Percentiles rank a stretch among this genome's conserved stretches.
Evolutionary conservation across 805 yeast species (phyloP).

Genomic region (Blastobotrys parvus): DNA sequence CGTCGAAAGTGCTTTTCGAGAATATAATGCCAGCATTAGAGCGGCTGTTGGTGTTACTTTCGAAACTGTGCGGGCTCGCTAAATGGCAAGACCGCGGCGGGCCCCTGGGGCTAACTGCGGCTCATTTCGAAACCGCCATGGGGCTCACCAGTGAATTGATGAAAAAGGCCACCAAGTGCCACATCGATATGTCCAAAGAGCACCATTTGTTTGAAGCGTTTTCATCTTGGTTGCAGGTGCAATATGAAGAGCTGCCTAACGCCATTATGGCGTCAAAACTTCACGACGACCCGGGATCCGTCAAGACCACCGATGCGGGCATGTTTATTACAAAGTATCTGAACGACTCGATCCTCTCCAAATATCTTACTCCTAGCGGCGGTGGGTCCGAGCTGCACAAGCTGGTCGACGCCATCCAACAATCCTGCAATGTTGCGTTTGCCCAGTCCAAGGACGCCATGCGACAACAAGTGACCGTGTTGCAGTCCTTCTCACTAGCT

Average conservation of each 20-base stretch:
- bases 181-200: slow-evolving; percentile 14
- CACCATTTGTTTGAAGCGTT: slow-evolving; percentile 13
- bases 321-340: slow-evolving; percentile 11
- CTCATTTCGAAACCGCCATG: slow-evolving; percentile 4
- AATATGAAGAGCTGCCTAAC: slow-evolving; percentile 13
- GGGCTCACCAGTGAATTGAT: slow-evolving; percentile 5
- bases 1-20: slow-evolving; percentile 36
- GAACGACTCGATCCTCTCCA: slow-evolving; percentile 1
- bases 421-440: slow-evolving; percentile 4
- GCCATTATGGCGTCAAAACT: slow-evolving; percentile 5
- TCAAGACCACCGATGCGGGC: slow-evolving; percentile 14
- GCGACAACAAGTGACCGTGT: background rate
- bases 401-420: background rate
- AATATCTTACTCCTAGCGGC: background rate
- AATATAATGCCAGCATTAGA: slow-evolving; percentile 42
- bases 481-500: background rate
- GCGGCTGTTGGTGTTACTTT: slow-evolving; percentile 37
- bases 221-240: slow-evolving; percentile 16
- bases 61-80: slow-evolving; percentile 35
- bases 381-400: background rate
- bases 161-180: slow-evolving; percentile 4
- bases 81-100: slow-evolving; percentile 31
- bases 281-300: slow-evolving; percentile 8
- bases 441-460: slow-evolving; percentile 4
- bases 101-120: slow-evolving; percentile 14